Evolutionary conservation across 352 stramenopile genomes (phyloP), one percentile per base, ranked within the genome.

Genomic region (Phytophthora megakarya): DNA sequence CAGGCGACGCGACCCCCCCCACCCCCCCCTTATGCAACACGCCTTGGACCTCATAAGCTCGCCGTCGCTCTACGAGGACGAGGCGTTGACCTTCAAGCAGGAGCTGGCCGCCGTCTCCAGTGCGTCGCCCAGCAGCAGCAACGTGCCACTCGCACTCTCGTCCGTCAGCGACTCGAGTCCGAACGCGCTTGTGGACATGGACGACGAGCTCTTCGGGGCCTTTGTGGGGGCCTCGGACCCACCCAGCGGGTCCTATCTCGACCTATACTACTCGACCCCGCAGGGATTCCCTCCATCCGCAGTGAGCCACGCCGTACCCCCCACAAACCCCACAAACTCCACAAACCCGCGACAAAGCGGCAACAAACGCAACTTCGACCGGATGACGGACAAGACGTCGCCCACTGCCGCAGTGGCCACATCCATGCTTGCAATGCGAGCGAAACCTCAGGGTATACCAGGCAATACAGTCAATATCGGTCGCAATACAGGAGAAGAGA

Each of bases 401-500:
- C 67, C 81, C 9, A 84, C 78, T 1, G 60, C 75, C 0, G 73
- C 78, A 12, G 74, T 89, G 11, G 81, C 76, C 25, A 86, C 70
- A 46, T 92, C 83, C 21, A 90, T 92, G 81, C 48, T 92, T 49
- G 76, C 81, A 16, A 92, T 92, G 83, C 64, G 48, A 11, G 22
- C 58, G 15, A 70, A 65, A 32, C 39, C 72, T 9, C 58, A 73
- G 43, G 61, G 56, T n/a, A 23, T 47, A 39, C 15, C 44, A 12
- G 55, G 61, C 13, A 80, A 81, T 50, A 76, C 72, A 37, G 66
- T 84, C 48, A 75, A 76, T 49, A 61, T 80, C 6, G 47, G 46
- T 0, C 43, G 42, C 39, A 58, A 38, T 50, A 39, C 52, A 61
- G 12, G n/a, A 40, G 48, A 70, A 6, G 59, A 78, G 1, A 23